Evolutionary conservation across 2,329 filamentous ascomycete genomes (phyloP), one percentile per base, ranked within the genome.

Genomic region (Pseudonectria foliicola): DNA sequence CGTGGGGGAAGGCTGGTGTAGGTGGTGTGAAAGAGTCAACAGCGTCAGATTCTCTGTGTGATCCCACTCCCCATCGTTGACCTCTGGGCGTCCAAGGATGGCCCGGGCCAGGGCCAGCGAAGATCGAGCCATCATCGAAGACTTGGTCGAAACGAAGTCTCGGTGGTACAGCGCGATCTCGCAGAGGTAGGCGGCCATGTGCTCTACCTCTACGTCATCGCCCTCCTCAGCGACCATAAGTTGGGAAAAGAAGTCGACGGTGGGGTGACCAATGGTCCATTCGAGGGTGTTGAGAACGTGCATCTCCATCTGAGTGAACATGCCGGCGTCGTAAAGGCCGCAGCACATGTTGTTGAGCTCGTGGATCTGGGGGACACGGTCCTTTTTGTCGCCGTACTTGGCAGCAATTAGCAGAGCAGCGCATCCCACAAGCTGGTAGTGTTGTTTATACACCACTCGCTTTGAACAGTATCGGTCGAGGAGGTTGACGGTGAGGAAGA

Each of bases 241-340:
- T 56, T 95, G 85, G 30, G 93, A 75, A 66, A 95, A 98, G 60
- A 83, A 85, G 63, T 96, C 90, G 47, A 95, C 85, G 18, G 92
- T 96, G 2, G 92, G 89, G 65, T 96, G 90, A 36, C 92, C 92
- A 49, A 98, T 85, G 48, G 82, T 80, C 92, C 92, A 98, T 60
- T 93, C 87, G 40, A 98, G 76, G 2, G 92, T 98, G 66, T 95
- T 93, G 51, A 98, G 75, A 25, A 98, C 90, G 62, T 98, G 92
- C 89, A 93, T 96, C 68, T 98, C 92, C 92, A 98, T 98, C 64
- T 98, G 92, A 10, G 89, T 90, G 67, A 98, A 98, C 92, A 98
- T 98, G 67, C 95, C 90, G 32, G 95, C 88, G 54, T 98, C 92
- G 66, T 98, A 98, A 26, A 96, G 75, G 25, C 85, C 89, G 66